These are phyloP conservation scores for Cucurbitaria berberidis DNA, from an alignment of 2,329 filamentous ascomycete species.

Conservation along the genomic window DNA sequence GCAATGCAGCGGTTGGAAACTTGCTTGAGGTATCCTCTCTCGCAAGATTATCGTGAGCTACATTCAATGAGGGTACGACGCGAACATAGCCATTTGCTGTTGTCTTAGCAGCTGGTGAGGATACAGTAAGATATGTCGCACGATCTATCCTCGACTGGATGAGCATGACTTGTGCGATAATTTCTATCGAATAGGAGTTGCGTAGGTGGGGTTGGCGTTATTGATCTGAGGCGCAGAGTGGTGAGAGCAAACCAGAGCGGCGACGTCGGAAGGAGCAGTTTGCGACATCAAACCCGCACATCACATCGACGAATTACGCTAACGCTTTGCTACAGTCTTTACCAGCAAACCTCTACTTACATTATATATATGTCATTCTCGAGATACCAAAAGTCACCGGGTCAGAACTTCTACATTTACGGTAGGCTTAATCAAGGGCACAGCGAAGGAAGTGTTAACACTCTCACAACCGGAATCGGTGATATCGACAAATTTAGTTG, in stretches of 20 bases:
- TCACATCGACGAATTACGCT: not conserved
- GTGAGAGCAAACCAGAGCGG: not conserved
- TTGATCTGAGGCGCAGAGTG: not conserved
- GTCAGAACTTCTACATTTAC: too few species aligned
- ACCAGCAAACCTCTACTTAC: too few species aligned
- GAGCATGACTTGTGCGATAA: too few species aligned
- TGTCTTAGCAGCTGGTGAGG: too few species aligned
- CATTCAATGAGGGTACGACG: not conserved
- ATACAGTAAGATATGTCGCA: not conserved
- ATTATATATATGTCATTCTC: too few species aligned
- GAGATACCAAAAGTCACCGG: too few species aligned
- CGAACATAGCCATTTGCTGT: not conserved
- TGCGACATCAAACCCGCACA: not conserved
- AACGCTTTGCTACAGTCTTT: not conserved
- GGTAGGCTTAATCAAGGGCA: too few species aligned
- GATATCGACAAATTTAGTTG: too few species aligned
- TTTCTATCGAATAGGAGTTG: too few species aligned
- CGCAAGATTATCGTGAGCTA: not conserved
- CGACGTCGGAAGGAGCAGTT: not conserved
- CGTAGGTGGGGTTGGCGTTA: not conserved
- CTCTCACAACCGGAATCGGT: too few species aligned
- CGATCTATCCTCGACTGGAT: not conserved
- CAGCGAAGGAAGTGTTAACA: too few species aligned
- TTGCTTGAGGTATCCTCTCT: not conserved
- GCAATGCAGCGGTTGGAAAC: too few species aligned